Evolutionary conservation across 2,329 filamentous ascomycete species (phyloP).

Genomic region (Penicillium occitanis): DNA sequence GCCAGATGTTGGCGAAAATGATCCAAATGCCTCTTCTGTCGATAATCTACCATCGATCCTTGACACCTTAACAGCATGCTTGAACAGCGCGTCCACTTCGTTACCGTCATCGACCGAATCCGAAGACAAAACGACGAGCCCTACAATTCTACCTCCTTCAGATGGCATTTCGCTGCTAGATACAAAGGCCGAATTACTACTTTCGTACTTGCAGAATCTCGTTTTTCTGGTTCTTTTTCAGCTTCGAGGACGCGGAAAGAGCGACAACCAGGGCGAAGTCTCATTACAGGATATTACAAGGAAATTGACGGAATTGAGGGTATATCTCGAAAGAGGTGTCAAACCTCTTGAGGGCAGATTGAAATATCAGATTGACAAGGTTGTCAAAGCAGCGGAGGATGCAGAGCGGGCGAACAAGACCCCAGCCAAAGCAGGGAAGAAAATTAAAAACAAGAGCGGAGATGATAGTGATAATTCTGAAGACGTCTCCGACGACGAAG

Average conservation of each 20-base stretch:
- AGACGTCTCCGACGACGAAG: constrained; percentile 53
- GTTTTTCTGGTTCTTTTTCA: constrained; percentile 84
- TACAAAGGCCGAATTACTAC: constrained; percentile 93
- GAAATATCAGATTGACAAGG: constrained; percentile 94
- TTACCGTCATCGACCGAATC: constrained; percentile 31
- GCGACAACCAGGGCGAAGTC: constrained; percentile 17
- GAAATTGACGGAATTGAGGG: constrained; percentile 85
- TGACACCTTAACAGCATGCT: constrained; percentile 36
- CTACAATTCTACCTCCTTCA: constrained; percentile 71
- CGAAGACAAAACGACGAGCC: constrained; percentile 51
- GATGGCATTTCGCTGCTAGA: constrained; percentile 94
- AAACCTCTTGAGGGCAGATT: constrained; percentile 84
- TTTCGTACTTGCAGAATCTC: constrained; percentile 93
- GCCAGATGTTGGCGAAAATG: not conserved
- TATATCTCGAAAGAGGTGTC: constrained; percentile 91
- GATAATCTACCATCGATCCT: constrained; percentile 32
- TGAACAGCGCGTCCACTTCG: constrained; percentile 36
- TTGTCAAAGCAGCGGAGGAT: constrained; percentile 76
- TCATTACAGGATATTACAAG: constrained; percentile 67
- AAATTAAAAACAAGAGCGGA: constrained; percentile 33
- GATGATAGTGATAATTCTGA: constrained; percentile 51
- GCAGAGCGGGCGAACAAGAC: constrained; percentile 29
- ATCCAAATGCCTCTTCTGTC: not conserved
- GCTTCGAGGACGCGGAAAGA: constrained; percentile 56
- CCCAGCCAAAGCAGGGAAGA: constrained; percentile 29